phyloP scores from a whole-genome alignment of 1,139 yeast genomes.

The Entelexis paramagnoliae region DNA sequence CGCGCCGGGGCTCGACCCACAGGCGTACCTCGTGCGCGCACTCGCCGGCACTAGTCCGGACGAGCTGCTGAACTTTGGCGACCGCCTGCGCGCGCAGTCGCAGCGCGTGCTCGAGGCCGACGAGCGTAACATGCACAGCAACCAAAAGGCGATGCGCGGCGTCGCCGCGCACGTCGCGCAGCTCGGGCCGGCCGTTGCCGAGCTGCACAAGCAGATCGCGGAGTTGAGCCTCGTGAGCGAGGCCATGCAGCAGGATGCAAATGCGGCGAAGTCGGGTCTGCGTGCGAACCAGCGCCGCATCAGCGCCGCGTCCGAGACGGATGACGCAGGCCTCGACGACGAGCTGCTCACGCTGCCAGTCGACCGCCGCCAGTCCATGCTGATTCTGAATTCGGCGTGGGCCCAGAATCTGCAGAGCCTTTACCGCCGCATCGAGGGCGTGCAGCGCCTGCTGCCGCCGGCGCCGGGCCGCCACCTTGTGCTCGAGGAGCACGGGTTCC shows the following conservation, averaged over 20 bases:
- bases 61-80: conserved; percentile 63
- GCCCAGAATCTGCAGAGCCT: conserved; percentile 59
- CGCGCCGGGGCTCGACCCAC: conserved; percentile 17
- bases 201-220: conserved; percentile 49
- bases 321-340: conserved; percentile 39
- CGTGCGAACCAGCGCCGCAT: conserved; percentile 8
- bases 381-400: conserved; percentile 73
- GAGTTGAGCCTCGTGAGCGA: conserved; percentile 54
- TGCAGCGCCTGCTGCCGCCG: conserved; percentile 69
- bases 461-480: conserved; percentile 74
- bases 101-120: conserved; percentile 52
- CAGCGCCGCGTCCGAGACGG: conserved; percentile 7
- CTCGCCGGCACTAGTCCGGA: conserved; percentile 51
- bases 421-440: conserved; percentile 81
- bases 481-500: conserved; percentile 77
- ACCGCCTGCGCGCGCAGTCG: conserved; percentile 45
- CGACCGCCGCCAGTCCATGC: conserved; percentile 41
- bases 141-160: conserved; percentile 60
- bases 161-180: conserved; percentile 55
- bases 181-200: conserved; percentile 55
- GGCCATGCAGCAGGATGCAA: conserved; percentile 61
- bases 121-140: conserved; percentile 54
- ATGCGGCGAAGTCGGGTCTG: conserved; percentile 22
- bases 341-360: conserved; percentile 7
- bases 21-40: conserved; percentile 12